Evolutionary conservation across 2,329 filamentous ascomycete genomes (phyloP).

Genomic region (Sclerotinia glacialis): DNA sequence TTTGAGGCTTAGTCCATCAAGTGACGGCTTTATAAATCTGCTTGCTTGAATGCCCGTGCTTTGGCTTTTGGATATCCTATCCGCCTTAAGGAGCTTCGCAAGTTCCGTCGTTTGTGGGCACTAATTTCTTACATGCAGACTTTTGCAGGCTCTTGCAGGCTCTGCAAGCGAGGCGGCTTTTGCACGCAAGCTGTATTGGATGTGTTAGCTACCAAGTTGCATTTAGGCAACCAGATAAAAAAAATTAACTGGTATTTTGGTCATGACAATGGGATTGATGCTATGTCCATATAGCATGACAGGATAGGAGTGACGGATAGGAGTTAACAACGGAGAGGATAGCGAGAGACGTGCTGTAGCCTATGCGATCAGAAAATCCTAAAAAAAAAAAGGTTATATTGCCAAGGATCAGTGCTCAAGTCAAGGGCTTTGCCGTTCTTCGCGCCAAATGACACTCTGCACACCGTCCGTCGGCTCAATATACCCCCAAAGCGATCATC

Average conservation of each 20-base stretch:
- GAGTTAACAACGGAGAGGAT: background rate
- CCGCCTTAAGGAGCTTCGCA: slow-evolving; percentile 1
- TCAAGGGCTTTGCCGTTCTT: background rate
- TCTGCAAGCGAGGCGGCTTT: too few relatives aligned
- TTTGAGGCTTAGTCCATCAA: slow-evolving; percentile 12
- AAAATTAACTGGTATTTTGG: background rate
- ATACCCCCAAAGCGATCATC: background rate
- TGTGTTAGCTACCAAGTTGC: too few relatives aligned
- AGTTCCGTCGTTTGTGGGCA: slow-evolving; percentile 1
- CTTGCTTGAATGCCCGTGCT: background rate
- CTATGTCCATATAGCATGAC: background rate
- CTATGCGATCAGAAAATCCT: background rate
- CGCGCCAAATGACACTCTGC: slow-evolving; percentile 16
- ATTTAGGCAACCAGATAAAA: slow-evolving; percentile 6
- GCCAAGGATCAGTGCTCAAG: background rate
- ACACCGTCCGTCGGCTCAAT: slow-evolving; percentile 2
- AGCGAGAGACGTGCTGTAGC: background rate
- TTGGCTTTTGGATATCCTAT: slow-evolving; percentile 2
- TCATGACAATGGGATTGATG: background rate
- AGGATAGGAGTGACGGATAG: background rate
- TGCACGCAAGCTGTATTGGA: too few relatives aligned
- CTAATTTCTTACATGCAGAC: slow-evolving; percentile 17
- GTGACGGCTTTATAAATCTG: background rate
- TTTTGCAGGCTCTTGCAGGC: background rate
- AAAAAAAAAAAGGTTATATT: background rate